Base-by-base conservation (phyloP, 1,139 yeast species). In the Arxiozyma telluris region DNA sequence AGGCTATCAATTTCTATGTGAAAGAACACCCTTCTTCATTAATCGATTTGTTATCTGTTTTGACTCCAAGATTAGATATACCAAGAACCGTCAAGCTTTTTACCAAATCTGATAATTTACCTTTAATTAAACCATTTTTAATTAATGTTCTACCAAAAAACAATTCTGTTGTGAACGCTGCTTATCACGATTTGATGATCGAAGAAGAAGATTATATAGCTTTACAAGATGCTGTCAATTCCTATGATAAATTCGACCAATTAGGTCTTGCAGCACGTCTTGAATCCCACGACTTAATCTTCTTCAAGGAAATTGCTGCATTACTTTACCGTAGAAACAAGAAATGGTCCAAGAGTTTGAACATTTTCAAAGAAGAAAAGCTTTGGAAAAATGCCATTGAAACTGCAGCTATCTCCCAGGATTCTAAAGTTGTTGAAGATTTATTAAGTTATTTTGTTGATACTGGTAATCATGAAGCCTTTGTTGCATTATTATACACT, bases 141-240 rank as follows among this genome's bases (percentile, higher is more conserved):
- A 87, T 90, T 59, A 87, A 94, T 53, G 97, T 93, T 9, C 83
- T 93, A 73, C 86, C 82, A 52, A 91, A 89, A 78, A 94, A 93
- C 75, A 84, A 88, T 68, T 83, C 93, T 20, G 84, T 91, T 57
- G 98, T 93, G 50, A 93, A 93, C 73, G 83, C 86, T 63, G 98
- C 98, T 25, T 91, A 93, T 74, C 98, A 93, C 68, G 96, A 91
- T 65, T 75, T 93, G 67, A 79, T 94, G 73, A 90, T 93, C 60
- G 99, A 93, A 75, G 98, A 93, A 73, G 96, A 90, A 72, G 98
- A 93, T 70, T 83, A 93, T 77, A 88, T 89, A 73, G 84, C 96
- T 18, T 78, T 93, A 68, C 82, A 86, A 64, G 84, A 85, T 59
- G 87, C 94, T 44, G 91, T 93, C 61, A 98, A 91, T 60, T 79